Evolutionary conservation across 371 early-diverging fungal species (phyloP), one percentile per base, ranked within the genome.

Genomic region (Mortierella sp.): DNA sequence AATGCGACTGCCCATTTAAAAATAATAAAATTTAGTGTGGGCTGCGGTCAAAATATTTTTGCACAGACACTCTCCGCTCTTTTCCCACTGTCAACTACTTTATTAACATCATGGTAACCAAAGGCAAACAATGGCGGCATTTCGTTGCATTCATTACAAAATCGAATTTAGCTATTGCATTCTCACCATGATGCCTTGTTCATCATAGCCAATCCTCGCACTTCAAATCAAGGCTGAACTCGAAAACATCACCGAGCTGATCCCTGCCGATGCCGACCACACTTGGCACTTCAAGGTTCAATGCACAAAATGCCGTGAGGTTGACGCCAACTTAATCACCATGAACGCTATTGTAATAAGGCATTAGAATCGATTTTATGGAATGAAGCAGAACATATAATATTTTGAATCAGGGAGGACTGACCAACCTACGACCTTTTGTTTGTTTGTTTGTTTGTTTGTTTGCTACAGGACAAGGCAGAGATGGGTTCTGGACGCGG

Each of bases 241-340:
- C 55, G 90, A 89, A 61, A 95, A 94, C 82, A 89, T 96, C 12
- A 94, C 95, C 13, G 89, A 92, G 66, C 83, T 95, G 42, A 81
- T 78, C 45, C 93, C 94, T 15, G 81, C 80, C 1, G 86, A 87
- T 34, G 87, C 83, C 17, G 91, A 90, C 61, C 86, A 88, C 72
- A 89, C 90, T 64, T 96, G 93, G 93, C 86, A 89, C 72, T 93
- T 96, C 83, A 93, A 93, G 93, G 82, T 94, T 55, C 86, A 93
- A 75, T 97, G 97, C 86, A 87, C 86, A 45, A 91, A 88, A 68
- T 97, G 97, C 84, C 91, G 91, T 31, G 97, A 95, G 78, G 87
- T 88, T 1, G 89, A 93, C 81, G 83, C 89, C 22, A 92, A 90
- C 65, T 88, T 88, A 84, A 92, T 96, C 62, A 88, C 94, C n/a